These are phyloP conservation scores for Salix suchowensis DNA, from an alignment of 345 rosid genomes.

Conservation along the genomic window DNA sequence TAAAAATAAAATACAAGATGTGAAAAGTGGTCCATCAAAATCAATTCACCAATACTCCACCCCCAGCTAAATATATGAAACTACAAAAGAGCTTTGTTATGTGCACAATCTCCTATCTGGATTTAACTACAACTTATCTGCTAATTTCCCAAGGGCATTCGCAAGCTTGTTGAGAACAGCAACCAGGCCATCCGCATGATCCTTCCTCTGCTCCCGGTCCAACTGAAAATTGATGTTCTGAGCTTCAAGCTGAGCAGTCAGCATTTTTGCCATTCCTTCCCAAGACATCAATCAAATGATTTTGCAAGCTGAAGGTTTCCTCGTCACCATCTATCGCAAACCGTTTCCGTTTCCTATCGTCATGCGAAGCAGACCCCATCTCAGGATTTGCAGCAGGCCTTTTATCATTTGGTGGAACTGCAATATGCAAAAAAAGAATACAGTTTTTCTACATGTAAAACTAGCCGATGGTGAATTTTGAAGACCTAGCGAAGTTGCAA, in stretches of 20 bases:
- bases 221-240: constrained; percentile 61
- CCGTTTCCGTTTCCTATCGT: constrained; percentile 70
- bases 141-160: constrained; percentile 77
- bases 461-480: background rate
- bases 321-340: constrained; percentile 34
- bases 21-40: constrained; percentile 15
- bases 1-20: background rate
- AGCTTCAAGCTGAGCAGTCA: constrained; percentile 75
- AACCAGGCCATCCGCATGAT: constrained; percentile 60
- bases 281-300: constrained; percentile 52
- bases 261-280: constrained; percentile 71
- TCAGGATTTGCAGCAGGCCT: constrained; percentile 39
- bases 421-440: constrained; percentile 7
- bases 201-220: constrained; percentile 85
- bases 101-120: constrained; percentile 29
- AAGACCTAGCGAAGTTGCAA: background rate
- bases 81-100: constrained; percentile 24
- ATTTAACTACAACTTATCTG: constrained; percentile 66
- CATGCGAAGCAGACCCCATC: constrained; percentile 56
- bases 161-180: constrained; percentile 84
- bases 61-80: constrained; percentile 17
- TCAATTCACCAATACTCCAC: constrained; percentile 16
- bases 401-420: constrained; percentile 55
- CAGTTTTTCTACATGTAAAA: background rate
- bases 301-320: constrained; percentile 37